Percentiles rank a stretch among this genome's conserved stretches.
Evolutionary conservation across 2,329 filamentous ascomycete genomes (phyloP).

Genomic region (Coleophoma cylindrospora): DNA sequence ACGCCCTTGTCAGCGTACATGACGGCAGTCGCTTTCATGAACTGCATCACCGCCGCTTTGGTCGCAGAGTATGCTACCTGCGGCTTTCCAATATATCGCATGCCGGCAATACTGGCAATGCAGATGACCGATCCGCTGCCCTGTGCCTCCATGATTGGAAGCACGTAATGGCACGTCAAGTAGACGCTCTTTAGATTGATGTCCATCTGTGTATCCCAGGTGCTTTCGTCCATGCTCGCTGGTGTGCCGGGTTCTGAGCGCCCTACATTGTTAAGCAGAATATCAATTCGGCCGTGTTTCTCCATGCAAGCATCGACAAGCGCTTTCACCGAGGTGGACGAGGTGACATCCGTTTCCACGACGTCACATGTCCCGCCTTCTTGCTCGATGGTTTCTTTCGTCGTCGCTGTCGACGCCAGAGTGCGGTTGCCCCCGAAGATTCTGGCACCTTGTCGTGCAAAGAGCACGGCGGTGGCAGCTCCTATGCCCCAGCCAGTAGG

Average conservation of each 20-base stretch:
- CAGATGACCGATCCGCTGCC: slow-evolving; percentile 38
- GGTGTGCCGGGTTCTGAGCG: slow-evolving; percentile 47
- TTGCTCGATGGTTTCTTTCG: slow-evolving; percentile 31
- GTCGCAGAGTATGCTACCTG: slow-evolving; percentile 49
- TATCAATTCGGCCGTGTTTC: slow-evolving; percentile 51
- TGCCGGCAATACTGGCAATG: slow-evolving; percentile 43
- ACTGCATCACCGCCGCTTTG: slow-evolving; percentile 46
- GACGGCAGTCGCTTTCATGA: slow-evolving; percentile 43
- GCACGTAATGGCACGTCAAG: slow-evolving; percentile 43
- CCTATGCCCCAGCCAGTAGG: slow-evolving; percentile 45
- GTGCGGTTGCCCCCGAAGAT: slow-evolving; percentile 47
- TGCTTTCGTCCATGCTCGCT: slow-evolving; percentile 39
- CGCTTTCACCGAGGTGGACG: slow-evolving; percentile 42
- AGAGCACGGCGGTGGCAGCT: slow-evolving; percentile 40
- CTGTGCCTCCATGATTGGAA: slow-evolving; percentile 50
- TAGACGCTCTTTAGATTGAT: slow-evolving; percentile 53
- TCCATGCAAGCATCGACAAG: slow-evolving; percentile 46
- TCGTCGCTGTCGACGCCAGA: slow-evolving; percentile 32
- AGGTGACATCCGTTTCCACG: slow-evolving; percentile 45
- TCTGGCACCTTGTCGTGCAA: slow-evolving; percentile 41
- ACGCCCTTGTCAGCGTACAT: slow-evolving; percentile 43
- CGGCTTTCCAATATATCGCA: slow-evolving; percentile 45
- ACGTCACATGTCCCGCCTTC: slow-evolving; percentile 31
- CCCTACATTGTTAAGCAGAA: slow-evolving; percentile 57
- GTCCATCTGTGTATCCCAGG: slow-evolving; percentile 47